phyloP scores from a whole-genome alignment of 2,329 filamentous ascomycete genomes.

The Trichothecium roseum region DNA sequence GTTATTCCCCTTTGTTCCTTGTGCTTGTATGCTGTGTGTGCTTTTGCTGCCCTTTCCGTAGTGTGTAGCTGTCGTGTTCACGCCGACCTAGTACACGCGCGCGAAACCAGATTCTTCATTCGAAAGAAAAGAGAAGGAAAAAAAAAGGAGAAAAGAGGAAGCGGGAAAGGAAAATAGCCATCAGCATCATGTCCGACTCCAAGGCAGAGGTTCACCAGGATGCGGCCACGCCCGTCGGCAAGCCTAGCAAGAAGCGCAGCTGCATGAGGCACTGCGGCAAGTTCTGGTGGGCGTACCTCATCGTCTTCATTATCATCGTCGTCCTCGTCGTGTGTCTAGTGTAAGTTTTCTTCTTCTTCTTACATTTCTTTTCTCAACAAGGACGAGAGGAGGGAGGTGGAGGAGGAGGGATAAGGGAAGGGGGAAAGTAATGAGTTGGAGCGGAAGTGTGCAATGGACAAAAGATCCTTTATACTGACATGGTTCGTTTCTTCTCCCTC shows the following conservation, averaged over 20 bases:
- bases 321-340: constrained; percentile 47
- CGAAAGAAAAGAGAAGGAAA: no score
- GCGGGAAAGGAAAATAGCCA: constrained; percentile 6
- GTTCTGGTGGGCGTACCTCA: constrained; percentile 53
- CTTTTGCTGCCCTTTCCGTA: constrained; percentile 1
- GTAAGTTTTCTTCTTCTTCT: constrained; percentile 46
- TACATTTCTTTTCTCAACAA: no score
- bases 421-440: no score
- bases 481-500: neutral
- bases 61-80: neutral
- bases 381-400: no score
- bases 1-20: neutral
- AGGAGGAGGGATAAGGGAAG: no score
- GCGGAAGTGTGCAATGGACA: no score
- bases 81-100: no score
- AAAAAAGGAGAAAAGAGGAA: no score
- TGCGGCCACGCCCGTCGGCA: constrained; percentile 14
- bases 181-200: constrained; percentile 26
- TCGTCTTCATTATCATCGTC: constrained; percentile 36
- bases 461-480: no score
- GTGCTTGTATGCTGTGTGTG: neutral
- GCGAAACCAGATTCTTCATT: no score
- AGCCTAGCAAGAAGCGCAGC: constrained; percentile 23
- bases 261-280: constrained; percentile 37
- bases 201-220: constrained; percentile 13